Evolutionary conservation across 2,329 filamentous ascomycete species (phyloP).

Genomic region (Colletotrichum karsti): DNA sequence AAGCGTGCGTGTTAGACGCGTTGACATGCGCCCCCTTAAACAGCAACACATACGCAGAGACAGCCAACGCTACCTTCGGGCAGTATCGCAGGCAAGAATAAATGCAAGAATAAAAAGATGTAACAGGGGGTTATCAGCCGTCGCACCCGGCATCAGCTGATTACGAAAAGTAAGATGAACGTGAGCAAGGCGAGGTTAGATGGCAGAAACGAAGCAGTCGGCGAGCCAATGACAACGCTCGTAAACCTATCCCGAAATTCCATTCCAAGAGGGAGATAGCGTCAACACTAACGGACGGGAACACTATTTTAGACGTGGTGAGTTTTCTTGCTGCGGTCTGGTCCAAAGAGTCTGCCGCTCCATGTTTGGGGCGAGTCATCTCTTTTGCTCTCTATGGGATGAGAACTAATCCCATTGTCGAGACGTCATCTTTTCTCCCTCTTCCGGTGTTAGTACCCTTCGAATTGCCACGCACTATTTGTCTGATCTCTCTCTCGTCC

Average conservation of each 20-base stretch:
- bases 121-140: too few species aligned
- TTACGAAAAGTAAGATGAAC: too few species aligned
- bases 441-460: neutral
- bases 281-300: neutral
- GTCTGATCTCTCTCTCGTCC: neutral
- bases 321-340: neutral
- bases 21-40: neutral
- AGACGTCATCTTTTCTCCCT: neutral
- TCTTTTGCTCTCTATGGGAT: neutral
- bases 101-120: too few species aligned
- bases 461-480: neutral
- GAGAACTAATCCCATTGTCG: neutral
- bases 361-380: neutral
- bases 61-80: too few species aligned
- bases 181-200: neutral
- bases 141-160: too few species aligned
- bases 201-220: neutral
- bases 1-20: neutral
- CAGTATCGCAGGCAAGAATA: too few species aligned
- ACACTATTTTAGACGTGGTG: slow-evolving; percentile 4
- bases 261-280: neutral
- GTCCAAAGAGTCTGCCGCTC: neutral
- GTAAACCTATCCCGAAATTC: too few species aligned
- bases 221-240: neutral
- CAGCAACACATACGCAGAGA: neutral